Evolutionary conservation across 331 rosid genomes (phyloP), one percentile per base, ranked within the genome.

Genomic region (Dryas integrifolia): DNA sequence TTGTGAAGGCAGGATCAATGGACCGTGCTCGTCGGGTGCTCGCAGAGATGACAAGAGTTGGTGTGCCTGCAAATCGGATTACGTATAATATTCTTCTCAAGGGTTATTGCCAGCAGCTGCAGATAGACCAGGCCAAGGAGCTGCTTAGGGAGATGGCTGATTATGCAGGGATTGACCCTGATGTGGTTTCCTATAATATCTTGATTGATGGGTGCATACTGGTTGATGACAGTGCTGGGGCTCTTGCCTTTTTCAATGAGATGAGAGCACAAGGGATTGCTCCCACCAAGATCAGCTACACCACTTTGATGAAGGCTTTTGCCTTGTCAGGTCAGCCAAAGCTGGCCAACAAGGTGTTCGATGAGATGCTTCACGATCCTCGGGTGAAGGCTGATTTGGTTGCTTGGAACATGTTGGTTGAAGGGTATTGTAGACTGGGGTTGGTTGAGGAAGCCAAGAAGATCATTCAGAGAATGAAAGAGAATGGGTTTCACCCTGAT

Each of bases 391-490:
- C 67, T 38, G 98, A 94, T 85, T 63, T 83, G 43, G 76, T 94
- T 3, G 96, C 97, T 0, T 91, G 98, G 98, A 94, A 94, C 70
- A 88, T 94, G 97, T 77, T 94, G 96, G 88, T 94, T 45, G 97
- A 94, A 88, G 98, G 92, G 52, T 94, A 89, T 77, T 88, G 97
- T 71, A 88, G 87, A 79, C 59, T 94, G 63, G 97, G 98, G 15
- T 72, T 88, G 77, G 64, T 91, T 38, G 97, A 85, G 77, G 97
- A 86, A 77, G 92, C 90, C 46, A 91, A 91, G 89, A 90, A 84
- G 75, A 69, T 89, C 64, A 71, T 94, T 75, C 83, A 86, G 66
- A 88, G 82, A 78, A 89, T 94, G 96, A 91, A 85, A 83, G 98
- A 91, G 60, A 81, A 65, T 3, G 97, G 98, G 15, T 67, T 86